These are phyloP conservation scores for Phytophthora ohioensis DNA, from an alignment of 352 stramenopile genomes.

Conservation along the genomic window DNA sequence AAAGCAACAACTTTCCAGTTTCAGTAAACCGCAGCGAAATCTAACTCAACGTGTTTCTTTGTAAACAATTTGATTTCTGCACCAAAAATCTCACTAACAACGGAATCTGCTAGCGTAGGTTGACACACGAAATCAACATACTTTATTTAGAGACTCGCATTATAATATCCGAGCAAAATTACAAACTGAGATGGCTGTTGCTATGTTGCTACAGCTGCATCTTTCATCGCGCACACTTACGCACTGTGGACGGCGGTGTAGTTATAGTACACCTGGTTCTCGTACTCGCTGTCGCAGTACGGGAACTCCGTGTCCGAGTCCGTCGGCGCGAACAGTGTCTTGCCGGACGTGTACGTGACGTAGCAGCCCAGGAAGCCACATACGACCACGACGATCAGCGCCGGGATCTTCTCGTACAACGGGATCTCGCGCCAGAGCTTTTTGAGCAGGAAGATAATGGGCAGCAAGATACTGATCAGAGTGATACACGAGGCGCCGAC, in stretches of 20 bases:
- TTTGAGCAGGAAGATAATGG: constrained; percentile 51
- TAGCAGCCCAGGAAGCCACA: constrained; percentile 32
- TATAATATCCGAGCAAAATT: constrained; percentile 8
- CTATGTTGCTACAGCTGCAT: constrained; percentile 1
- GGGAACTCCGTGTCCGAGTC: constrained; percentile 29
- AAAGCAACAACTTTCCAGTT: too few species aligned
- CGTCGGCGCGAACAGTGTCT: constrained; percentile 26
- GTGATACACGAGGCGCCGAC: constrained; percentile 50
- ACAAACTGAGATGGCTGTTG: constrained; percentile 6
- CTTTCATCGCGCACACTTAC: constrained; percentile 10
- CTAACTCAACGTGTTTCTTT: too few species aligned
- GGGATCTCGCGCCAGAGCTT: constrained; percentile 36
- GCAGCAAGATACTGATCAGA: constrained; percentile 50
- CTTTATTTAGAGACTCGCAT: constrained; percentile 1
- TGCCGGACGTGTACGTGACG: constrained; percentile 22
- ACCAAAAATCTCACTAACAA: too few species aligned
- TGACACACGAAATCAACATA: constrained; percentile 15
- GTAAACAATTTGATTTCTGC: too few species aligned
- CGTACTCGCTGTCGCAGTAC: constrained; percentile 33
- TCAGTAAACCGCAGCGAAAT: too few species aligned
- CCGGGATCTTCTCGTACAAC: constrained; percentile 27
- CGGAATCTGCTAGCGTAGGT: not conserved
- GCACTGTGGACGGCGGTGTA: constrained; percentile 25
- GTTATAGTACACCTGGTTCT: constrained; percentile 36
- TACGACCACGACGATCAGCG: constrained; percentile 23